Evolutionary conservation across 2,329 filamentous ascomycete genomes (phyloP), one percentile per base, ranked within the genome.

Genomic region (Arthrobotrys entomopaga): DNA sequence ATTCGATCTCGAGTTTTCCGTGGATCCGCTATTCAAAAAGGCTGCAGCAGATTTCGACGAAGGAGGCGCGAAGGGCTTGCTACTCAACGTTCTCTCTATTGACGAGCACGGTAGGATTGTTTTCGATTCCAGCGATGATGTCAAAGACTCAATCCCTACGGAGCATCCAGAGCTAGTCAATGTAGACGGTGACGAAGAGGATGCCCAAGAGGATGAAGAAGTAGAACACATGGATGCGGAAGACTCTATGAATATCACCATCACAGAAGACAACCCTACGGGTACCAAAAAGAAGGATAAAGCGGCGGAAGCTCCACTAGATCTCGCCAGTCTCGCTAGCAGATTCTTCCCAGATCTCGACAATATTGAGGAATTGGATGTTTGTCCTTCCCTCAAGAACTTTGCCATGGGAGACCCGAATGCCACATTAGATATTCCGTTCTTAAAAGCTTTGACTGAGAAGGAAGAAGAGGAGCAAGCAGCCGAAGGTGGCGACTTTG

Each of bases 1-100:
- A 82, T 93, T 99, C 79, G 95, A 99, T 79, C 86, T 98, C 50
- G 95, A 99, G 80, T 97, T 99, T 77, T 89, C 93, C 0, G 94
- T 99, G 3, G 95, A 99, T 80, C 95, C 95, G 1, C 83, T 99
- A n/a, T 99, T 99, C 86, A 99, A 99, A 80, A 99, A 99, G 80
- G 94, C 94, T 0, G 96, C 94, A 4, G 95, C 95, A 49, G 95
- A 99, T 83, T 99, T 99, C 77, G 95, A 99, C 80, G 95, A 99
- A 83, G 95, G 95, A 19, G 95, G 95, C 66, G 95, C 95, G 66
- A 99, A 98, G 82, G 95, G 95, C 19, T 85, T 99, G 48, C 85
- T 99, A 19, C 86, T 99, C 34, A 99, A 99, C 80, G 94, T 99
- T 82, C 85, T 99, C n/a, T 92, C 94, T 80, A 97, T 99, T 77